Base-by-base conservation (phyloP, 2,329 filamentous ascomycete genomes). In the Pseudopyricularia cyperi region DNA sequence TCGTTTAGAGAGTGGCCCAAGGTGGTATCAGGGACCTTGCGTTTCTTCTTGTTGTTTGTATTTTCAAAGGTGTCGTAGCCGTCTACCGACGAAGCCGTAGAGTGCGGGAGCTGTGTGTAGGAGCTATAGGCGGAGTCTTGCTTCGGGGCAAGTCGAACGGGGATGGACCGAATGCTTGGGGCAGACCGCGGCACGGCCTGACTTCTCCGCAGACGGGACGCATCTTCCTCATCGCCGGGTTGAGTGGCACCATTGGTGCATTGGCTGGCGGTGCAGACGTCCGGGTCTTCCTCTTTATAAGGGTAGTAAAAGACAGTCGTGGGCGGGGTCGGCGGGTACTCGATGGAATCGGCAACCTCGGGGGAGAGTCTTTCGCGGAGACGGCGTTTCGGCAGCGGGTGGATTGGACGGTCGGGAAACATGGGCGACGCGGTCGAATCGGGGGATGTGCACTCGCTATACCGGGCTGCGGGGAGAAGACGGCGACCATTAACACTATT, bases 11-110 rank as follows among this genome's bases (percentile, higher is more conserved):
- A 61, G 54, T 76, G 73, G 50, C 68, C 71, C 19, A 75, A 58
- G 3, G 66, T 78, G 14, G 82, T 74, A 60, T 87, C 86, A 0
- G 93, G 93, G 35, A 98, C 97, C 70, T 98, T 98, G 59, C 93
- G 80, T 68, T 98, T 97, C 73, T 97, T 98, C 70, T 98, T 98
- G 65, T 98, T 98, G 66, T 95, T 97, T 34, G 89, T 95, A 62
- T 97, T 97, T 67, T 98, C 93, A 61, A 96, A 95, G 7, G 89
- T 93, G 66, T 98, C 93, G 65, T 97, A 97, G 14, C 90, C 89
- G 65, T 97, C 91, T 11, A 80, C 72, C 3, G 84, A 85, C 4
- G 83, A 85, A 6, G 79, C 76, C 24, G 83, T 82, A 12, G 87
- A 89, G 44, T 76, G 77, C 48, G 83, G 34, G 12, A 24, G 39